Base-by-base conservation (phyloP, 352 stramenopile genomes). In the Phytophthora agathidicida region DNA sequence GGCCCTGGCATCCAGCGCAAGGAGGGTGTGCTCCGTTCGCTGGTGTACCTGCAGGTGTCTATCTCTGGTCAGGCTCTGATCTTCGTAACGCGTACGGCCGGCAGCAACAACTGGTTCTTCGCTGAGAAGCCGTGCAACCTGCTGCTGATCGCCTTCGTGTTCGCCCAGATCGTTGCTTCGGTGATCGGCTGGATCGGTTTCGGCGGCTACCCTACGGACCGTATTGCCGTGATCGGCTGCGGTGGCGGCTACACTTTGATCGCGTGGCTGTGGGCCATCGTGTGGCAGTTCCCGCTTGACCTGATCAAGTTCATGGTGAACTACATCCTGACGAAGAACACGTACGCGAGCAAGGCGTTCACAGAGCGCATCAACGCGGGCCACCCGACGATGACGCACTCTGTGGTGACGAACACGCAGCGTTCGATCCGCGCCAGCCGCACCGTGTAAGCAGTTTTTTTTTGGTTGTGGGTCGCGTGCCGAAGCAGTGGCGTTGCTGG, bases 91-190 rank as follows among this genome's bases (percentile, higher is more conserved):
- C 76, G 76, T 64, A 84, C 76, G 7, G 73, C 72, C 28, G 76
- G 76, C 31, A 71, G 67, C 54, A 86, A 86, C 73, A 82, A 73
- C 41, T 86, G 76, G 76, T 86, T 75, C 60, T 84, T 86, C 55
- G 55, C 64, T 20, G 74, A 84, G 46, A 73, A 74, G 52, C 76
- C 76, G 8, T 73, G 48, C 37, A 80, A 73, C 57, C 43, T 86
- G 22, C 38, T 86, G 43, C 36, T 86, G 35, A 61, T 84, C 28
- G 76, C 76, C 11, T 86, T 86, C 66, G 71, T 84, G 38, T 65
- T 84, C 30, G 76, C 76, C 7, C 76, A 86, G 59, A 52, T 84
- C 11, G 76, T 79, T 14, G 76, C 76, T 8, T 81, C 71, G 20
- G 68, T 63, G 6, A 80, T 86, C 31, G 76, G 76, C 38, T 83